Evolutionary conservation across 768 basidiomycete species (phyloP), one percentile per base, ranked within the genome.

Genomic region (Russula earlei): DNA sequence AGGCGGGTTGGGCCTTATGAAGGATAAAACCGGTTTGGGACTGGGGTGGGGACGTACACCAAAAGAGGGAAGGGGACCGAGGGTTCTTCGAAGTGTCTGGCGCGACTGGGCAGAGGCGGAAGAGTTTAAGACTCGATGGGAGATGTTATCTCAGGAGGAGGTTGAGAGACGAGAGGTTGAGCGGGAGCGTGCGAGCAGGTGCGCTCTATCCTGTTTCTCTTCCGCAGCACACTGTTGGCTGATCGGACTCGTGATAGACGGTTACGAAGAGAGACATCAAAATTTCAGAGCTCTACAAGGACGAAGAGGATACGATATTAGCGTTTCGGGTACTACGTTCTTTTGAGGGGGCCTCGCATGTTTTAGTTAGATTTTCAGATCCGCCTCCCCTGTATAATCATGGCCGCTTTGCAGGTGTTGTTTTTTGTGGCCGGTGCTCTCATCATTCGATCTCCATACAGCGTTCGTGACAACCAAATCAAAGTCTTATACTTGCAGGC

Each of bases 91-190:
- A 69, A 88, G 93, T 55, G 87, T 94, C 3, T 98, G 95, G 95
- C 73, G 93, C 43, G 95, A 97, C 67, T 98, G 93, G 92, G 78
- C 77, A 33, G 95, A 96, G 67, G 82, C 87, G 34, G 89, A 89
- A 66, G 91, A 94, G 68, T 96, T 90, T 68, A 78, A 81, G 60
- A 97, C 96, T 37, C 76, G 83, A 49, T 85, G 96, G 68, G 85
- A 96, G 69, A 84, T 89, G 61, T 67, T 98, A 60, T 90, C 76
- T 3, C 79, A 84, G 19, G 96, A 97, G 70, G 96, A 99, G 68
- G 84, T 97, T 55, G 94, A 94, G 69, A 75, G 82, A 70, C 79
- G 90, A 65, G 93, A 96, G 72, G 71, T 87, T 41, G 92, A 94
- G 73, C 80, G 83, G 66, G 93, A 90, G 71, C 74, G 91, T 56